Base-by-base conservation (phyloP, 2,329 filamentous ascomycete species). In the Aureobasidium subglaciale region DNA sequence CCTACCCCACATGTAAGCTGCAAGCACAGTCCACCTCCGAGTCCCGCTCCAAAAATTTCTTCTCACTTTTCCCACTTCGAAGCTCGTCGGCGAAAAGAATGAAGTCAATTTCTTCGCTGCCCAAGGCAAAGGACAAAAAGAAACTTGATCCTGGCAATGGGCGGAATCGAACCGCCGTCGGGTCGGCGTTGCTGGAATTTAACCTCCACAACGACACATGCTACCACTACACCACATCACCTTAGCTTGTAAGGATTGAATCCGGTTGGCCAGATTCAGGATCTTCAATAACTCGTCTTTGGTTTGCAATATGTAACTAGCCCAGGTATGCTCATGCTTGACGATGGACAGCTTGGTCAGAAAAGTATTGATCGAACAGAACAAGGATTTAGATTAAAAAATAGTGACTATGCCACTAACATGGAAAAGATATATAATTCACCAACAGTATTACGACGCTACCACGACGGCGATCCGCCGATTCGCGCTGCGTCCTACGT, bases 171-270 rank as follows among this genome's bases (percentile, higher is more conserved):
- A 45, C 42, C 50, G 50, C 50, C 35, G 50, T 55, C 50, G 50
- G 30, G 50, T 32, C 50, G 50, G 50, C 27, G 34, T 43, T 55
- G 50, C 34, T 37, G 46, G 32, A 29, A 2, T 48, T 32, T 46
- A 20, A 49, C 41, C 41, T 34, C 46, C 46, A 49, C 46, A 49
- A 49, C 46, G 46, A 34, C 46, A 37, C 32, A 38, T 49, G 46
- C 46, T 49, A 49, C 46, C 46, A 35, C 46, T 49, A 49, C 46
- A 49, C 46, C 32, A 49, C 46, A 49, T 49, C 46, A 49, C 46
- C 46, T 38, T 27, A 35, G 46, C 32, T 50, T 34, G 46, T 35
- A 34, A 50, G 42, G 42, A 11, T 45, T 45, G 27, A 45, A 45
- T n/a, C 42, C 18, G 42, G 42, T 45, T 45, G 42, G 42, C 42